Evolutionary conservation across 2,329 filamentous ascomycete genomes (phyloP).

Genomic region (Fusarium pilosicola): DNA sequence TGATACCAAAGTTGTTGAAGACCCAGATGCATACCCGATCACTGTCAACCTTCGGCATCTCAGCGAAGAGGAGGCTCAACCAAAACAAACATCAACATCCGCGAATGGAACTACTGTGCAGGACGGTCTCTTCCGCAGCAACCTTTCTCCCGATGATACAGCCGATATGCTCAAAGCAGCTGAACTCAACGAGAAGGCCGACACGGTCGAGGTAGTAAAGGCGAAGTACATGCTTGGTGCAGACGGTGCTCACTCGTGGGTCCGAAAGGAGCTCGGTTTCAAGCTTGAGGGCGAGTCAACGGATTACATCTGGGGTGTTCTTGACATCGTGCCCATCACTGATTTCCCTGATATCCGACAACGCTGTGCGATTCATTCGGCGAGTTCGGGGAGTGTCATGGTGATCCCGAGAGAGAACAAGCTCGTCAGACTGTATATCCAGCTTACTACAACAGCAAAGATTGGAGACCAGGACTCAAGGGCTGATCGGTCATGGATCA

Average conservation of each 20-base stretch:
- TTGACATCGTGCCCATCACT: constrained; percentile 55
- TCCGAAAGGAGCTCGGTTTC: constrained; percentile 63
- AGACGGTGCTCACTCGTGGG: constrained; percentile 76
- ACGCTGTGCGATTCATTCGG: constrained; percentile 67
- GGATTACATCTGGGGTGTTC: constrained; percentile 63
- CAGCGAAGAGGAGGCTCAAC: constrained; percentile 1
- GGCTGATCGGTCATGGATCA: constrained; percentile 69
- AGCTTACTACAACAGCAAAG: constrained; percentile 47
- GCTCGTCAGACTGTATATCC: constrained; percentile 72
- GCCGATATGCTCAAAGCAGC: constrained; percentile 58
- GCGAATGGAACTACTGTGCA: not conserved
- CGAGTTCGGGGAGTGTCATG: constrained; percentile 66
- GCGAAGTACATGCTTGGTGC: constrained; percentile 72
- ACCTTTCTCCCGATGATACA: constrained; percentile 58
- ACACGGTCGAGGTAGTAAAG: constrained; percentile 44
- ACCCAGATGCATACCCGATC: not conserved
- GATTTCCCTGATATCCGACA: constrained; percentile 70
- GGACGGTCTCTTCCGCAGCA: constrained; percentile 9
- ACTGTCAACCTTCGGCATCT: constrained; percentile 9
- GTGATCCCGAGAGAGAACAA: constrained; percentile 72
- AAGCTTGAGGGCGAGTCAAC: constrained; percentile 64
- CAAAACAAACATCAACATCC: not conserved
- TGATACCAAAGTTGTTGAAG: not conserved
- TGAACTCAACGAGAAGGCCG: constrained; percentile 34
- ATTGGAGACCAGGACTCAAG: constrained; percentile 49